Evolutionary conservation across 257 asterid species (phyloP).

Genomic region (Hygrophila difformis): DNA sequence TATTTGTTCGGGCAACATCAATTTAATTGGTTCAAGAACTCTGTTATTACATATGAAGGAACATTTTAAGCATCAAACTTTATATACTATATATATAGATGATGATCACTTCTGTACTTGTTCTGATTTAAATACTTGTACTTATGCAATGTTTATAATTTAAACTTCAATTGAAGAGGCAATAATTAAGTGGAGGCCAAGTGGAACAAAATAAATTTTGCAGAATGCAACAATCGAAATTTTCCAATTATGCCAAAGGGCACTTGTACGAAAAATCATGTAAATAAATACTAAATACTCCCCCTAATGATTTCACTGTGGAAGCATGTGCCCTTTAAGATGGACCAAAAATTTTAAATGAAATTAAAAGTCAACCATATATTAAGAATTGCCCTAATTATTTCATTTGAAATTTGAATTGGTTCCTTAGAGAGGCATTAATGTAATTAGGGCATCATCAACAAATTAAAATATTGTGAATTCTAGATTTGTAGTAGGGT

Average conservation of each 20-base stretch:
- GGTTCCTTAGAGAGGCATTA: constrained; percentile 6
- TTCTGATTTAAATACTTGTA: no score
- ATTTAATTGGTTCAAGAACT: no score
- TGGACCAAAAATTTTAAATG: constrained; percentile 12
- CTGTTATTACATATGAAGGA: no score
- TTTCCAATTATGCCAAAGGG: constrained; percentile 16
- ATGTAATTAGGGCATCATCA: constrained; percentile 6
- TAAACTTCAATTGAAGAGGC: constrained; percentile 10
- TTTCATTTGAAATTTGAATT: constrained; percentile 4
- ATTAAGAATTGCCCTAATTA: constrained; percentile 22
- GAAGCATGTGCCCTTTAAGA: neutral
- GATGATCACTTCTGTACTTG: no score
- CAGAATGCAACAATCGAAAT: neutral
- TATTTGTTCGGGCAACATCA: no score
- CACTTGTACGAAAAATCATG: constrained; percentile 1
- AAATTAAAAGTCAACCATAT: constrained; percentile 16
- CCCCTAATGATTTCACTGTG: neutral
- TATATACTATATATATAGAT: no score
- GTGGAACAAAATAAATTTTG: neutral
- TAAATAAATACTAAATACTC: neutral
- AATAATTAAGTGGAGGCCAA: constrained; percentile 27
- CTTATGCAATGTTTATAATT: constrained; percentile 3
- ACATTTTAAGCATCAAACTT: no score
- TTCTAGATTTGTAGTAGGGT: constrained; percentile 12
- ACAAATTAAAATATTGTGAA: neutral